A percentile compares a stretch with the other conserved stretches of the same genome.
phyloP scores from a whole-genome alignment of 768 basidiomycete genomes.

The Crepidotus variabilis region DNA sequence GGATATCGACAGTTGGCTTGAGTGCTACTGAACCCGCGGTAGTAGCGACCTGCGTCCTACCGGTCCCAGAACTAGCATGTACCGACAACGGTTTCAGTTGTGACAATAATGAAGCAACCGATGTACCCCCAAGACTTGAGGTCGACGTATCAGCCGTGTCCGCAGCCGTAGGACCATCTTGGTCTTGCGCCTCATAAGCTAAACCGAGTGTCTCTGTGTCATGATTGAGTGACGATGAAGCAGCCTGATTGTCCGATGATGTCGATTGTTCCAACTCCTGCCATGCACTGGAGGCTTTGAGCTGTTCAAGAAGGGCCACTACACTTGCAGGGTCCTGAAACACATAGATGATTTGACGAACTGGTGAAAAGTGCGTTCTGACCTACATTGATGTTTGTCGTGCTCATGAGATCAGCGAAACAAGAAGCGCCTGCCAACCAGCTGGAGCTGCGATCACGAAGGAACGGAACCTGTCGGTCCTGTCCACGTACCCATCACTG shows the following conservation, averaged over 20 bases:
- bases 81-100: conserved; percentile 43
- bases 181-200: neutral
- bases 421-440: neutral
- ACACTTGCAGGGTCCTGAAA: conserved; percentile 62
- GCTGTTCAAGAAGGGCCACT: conserved; percentile 66
- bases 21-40: neutral
- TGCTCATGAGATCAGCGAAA: conserved; percentile 12
- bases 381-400: conserved; percentile 57
- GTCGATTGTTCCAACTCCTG: conserved; percentile 31
- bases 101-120: conserved; percentile 63
- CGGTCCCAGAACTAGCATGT: conserved; percentile 1
- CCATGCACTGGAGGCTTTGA: conserved; percentile 69
- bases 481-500: neutral
- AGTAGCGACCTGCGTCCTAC: neutral
- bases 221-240: too few species aligned
- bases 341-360: neutral
- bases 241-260: neutral
- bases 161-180: neutral
- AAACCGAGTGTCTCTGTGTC: too few species aligned
- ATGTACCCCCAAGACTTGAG: conserved; percentile 11
- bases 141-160: neutral
- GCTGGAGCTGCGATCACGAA: too few species aligned
- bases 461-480: neutral
- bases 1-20: conserved; percentile 21
- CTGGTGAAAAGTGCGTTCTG: neutral